Base-by-base conservation (phyloP, 106 monocot genomes). In the Hemerocallis citrina region DNA sequence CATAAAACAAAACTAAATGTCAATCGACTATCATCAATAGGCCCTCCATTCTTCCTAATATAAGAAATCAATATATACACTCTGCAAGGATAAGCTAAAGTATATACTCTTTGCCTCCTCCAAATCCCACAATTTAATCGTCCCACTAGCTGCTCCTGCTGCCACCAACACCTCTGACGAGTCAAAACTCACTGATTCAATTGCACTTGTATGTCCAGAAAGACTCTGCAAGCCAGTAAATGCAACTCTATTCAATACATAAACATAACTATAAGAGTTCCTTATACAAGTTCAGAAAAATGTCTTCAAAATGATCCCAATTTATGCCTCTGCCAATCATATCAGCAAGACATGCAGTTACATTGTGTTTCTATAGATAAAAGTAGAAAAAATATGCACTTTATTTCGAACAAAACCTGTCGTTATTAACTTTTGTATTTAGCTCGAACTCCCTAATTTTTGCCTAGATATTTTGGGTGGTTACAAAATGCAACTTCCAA, bases 71-170 rank as follows among this genome's bases (percentile, higher is more conserved):
- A 31, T 32, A 55, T 55, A 31, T 21, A 55, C 32, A 55, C 32
- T 32, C 17, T 46, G 25, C 42, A 52, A 35, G 23, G 24, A 50
- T 29, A 39, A 45, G 30, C 21, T 29, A 48, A 74, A 59, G 24
- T 51, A 28, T 10, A 16, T 88, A 96, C 90, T 81, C 74, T 98
- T 98, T 46, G 87, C 84, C 60, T 98, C 96, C 58, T 91, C 91
- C 65, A 98, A 82, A 66, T 98, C 85, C 96, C 91, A 91, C 69
- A 98, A 59, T 46, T 98, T 98, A 61, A 91, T 85, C 3, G 91
- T 88, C 50, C 96, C 96, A 55, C 87, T 88, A 23, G 96, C 81
- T 41, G 96, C 96, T 74, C 96, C 96, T 29, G 91, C 91, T 30
- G 91, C 96, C 52, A 98, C 91, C 10, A 88, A 51, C 54, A 84